These are phyloP conservation scores for Globisporangium polare DNA, from an alignment of 352 stramenopile species.

Conservation along the genomic window DNA sequence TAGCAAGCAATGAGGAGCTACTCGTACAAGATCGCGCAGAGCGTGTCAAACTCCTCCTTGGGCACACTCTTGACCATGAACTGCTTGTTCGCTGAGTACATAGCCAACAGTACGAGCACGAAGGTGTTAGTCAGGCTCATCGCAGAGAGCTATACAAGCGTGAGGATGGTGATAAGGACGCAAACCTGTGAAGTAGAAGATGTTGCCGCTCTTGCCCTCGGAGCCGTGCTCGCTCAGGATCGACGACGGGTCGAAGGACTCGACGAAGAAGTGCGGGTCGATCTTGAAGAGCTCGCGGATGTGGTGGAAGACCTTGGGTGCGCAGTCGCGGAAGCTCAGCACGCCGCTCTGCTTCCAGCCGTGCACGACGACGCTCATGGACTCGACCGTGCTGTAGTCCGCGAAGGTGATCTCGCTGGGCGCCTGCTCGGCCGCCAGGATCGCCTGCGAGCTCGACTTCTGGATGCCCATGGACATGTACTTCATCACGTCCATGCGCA, in stretches of 20 bases:
- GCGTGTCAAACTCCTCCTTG: conserved; percentile 80
- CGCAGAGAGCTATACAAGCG: background rate
- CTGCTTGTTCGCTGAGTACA: conserved; percentile 62
- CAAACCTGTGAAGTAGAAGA: conserved; percentile 82
- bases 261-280: conserved; percentile 57
- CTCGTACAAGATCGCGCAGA: conserved; percentile 69
- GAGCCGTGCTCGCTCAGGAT: conserved; percentile 78
- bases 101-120: background rate
- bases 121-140: conserved; percentile 3
- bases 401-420: conserved; percentile 41
- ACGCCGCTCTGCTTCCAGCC: conserved; percentile 45
- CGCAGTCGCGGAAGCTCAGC: conserved; percentile 72
- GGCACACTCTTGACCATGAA: conserved; percentile 89
- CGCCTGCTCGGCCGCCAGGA: conserved; percentile 25
- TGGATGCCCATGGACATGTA: conserved; percentile 86
- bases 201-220: conserved; percentile 83
- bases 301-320: conserved; percentile 73
- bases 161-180: background rate
- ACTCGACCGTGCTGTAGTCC: conserved; percentile 69
- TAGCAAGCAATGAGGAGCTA: background rate
- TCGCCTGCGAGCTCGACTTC: conserved; percentile 57
- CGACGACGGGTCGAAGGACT: conserved; percentile 67
- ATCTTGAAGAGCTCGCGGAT: conserved; percentile 78
- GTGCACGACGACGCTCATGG: conserved; percentile 71
- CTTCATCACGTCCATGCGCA: conserved; percentile 83